Evolutionary conservation across 2,329 filamentous ascomycete species (phyloP).

Genomic region (Verticillium albo-atrum): DNA sequence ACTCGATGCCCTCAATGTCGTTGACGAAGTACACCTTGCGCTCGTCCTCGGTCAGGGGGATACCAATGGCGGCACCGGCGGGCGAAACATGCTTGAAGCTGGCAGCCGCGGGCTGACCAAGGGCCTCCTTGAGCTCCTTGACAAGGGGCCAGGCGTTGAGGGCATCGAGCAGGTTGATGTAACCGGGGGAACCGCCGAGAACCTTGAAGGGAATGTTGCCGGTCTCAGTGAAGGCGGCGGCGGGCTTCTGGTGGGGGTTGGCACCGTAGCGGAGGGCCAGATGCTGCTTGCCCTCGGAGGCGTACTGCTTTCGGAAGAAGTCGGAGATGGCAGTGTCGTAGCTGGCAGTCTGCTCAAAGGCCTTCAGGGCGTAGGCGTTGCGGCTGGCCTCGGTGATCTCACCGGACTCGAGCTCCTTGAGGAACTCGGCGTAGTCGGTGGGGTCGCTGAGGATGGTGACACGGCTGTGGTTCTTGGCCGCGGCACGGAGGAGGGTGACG

Average conservation of each 20-base stretch:
- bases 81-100: slow-evolving; percentile 99
- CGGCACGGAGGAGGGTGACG: slow-evolving; percentile 91
- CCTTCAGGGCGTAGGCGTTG: slow-evolving; percentile 90
- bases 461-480: slow-evolving; percentile 94
- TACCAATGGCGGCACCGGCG: slow-evolving; percentile 89
- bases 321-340: slow-evolving; percentile 93
- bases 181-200: slow-evolving; percentile 82
- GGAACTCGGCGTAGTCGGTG: slow-evolving; percentile 87
- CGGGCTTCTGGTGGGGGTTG: slow-evolving; percentile 98
- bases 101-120: slow-evolving; percentile 84
- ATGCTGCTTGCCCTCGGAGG: slow-evolving; percentile 77
- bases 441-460: slow-evolving; percentile 97
- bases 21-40: slow-evolving; percentile 98
- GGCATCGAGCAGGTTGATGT: slow-evolving; percentile 95
- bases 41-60: slow-evolving; percentile 80
- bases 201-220: slow-evolving; percentile 90
- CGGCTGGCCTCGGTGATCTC: slow-evolving; percentile 82
- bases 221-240: slow-evolving; percentile 72
- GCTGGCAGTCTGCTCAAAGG: slow-evolving; percentile 96
- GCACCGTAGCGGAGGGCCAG: slow-evolving; percentile 86
- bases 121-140: slow-evolving; percentile 87
- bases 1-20: slow-evolving; percentile 85
- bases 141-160: slow-evolving; percentile 97
- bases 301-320: slow-evolving; percentile 98
- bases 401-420: slow-evolving; percentile 82